phyloP scores from a whole-genome alignment of 129 eudicot genomes.

The Centrapalus pauciflorus region DNA sequence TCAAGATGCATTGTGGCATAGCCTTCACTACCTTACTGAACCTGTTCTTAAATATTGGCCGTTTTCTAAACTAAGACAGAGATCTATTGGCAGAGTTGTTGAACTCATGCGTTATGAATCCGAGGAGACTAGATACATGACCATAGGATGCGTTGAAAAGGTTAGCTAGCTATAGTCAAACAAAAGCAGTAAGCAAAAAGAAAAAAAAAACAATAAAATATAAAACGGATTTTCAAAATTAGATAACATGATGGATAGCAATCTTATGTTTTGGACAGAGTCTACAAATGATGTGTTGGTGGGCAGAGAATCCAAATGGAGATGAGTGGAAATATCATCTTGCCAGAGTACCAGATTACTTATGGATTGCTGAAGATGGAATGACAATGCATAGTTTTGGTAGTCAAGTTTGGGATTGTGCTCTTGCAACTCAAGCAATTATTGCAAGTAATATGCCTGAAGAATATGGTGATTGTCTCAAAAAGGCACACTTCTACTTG shows the following conservation, averaged over 20 bases:
- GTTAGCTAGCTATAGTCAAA: slow-evolving; percentile 15
- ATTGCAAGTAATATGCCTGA: slow-evolving; percentile 52
- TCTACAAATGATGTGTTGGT: slow-evolving; percentile 88
- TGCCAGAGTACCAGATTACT: slow-evolving; percentile 64
- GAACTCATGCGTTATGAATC: slow-evolving; percentile 61
- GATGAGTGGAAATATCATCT: slow-evolving; percentile 63
- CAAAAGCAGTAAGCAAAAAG: too few relatives aligned
- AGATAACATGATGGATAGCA: neutral
- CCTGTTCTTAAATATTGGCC: slow-evolving; percentile 66
- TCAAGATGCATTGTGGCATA: slow-evolving; percentile 63
- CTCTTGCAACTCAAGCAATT: slow-evolving; percentile 62
- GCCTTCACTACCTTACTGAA: slow-evolving; percentile 50
- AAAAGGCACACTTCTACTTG: slow-evolving; percentile 58
- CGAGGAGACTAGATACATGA: slow-evolving; percentile 57
- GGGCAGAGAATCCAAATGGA: slow-evolving; percentile 63
- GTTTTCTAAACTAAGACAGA: slow-evolving; percentile 40
- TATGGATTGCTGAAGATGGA: slow-evolving; percentile 88
- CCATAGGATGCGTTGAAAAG: slow-evolving; percentile 60
- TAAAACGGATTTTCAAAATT: neutral
- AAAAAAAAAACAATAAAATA: neutral
- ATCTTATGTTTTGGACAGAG: slow-evolving; percentile 26
- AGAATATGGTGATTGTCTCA: slow-evolving; percentile 62
- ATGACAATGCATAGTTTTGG: slow-evolving; percentile 83
- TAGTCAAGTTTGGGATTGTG: slow-evolving; percentile 74
- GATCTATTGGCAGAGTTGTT: slow-evolving; percentile 41